phyloP scores from a whole-genome alignment of 257 asterid species.

The Penstemon barbatus region DNA sequence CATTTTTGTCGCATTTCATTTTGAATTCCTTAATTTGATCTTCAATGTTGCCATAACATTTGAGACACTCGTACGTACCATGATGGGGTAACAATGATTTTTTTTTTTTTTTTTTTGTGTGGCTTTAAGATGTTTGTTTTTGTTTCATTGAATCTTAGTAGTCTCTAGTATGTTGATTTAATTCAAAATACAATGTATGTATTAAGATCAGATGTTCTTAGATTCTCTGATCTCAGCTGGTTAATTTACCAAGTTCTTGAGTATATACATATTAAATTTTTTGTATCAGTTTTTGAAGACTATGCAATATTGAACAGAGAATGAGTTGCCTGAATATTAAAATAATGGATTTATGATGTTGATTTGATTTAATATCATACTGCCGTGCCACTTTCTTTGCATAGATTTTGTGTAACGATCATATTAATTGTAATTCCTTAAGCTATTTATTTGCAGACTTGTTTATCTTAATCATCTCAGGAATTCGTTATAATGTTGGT shows the following conservation, averaged over 20 bases:
- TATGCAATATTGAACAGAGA: too few relatives aligned
- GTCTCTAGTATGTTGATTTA: too few relatives aligned
- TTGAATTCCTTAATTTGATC: slow-evolving; percentile 1
- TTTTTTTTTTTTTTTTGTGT: background rate
- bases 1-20: background rate
- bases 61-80: slow-evolving; percentile 12
- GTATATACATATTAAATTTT: background rate
- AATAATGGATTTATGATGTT: too few relatives aligned
- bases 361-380: too few relatives aligned
- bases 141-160: background rate
- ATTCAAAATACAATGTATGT: too few relatives aligned
- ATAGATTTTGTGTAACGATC: background rate
- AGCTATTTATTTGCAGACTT: background rate
- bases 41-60: slow-evolving; percentile 18
- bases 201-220: too few relatives aligned
- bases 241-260: background rate
- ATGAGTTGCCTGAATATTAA: too few relatives aligned
- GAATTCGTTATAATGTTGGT: background rate
- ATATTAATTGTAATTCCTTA: too few relatives aligned
- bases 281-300: background rate
- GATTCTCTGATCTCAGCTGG: too few relatives aligned
- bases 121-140: background rate
- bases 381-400: background rate
- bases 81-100: background rate
- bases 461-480: slow-evolving; percentile 11